Evolutionary conservation across 805 yeast genomes (phyloP).

Genomic region (Grigorovia transvaalensis): DNA sequence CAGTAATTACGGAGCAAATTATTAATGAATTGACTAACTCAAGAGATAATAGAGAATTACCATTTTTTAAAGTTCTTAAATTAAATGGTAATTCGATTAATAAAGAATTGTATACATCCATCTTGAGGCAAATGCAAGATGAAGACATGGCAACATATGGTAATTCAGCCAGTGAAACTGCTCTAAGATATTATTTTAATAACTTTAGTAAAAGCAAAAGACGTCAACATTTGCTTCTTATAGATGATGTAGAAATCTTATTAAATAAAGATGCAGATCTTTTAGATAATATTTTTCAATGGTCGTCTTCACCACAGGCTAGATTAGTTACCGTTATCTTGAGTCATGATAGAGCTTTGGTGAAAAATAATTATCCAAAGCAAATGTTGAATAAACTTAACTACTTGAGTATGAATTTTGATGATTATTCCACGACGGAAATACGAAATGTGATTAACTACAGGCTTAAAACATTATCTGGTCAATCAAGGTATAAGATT

Average conservation of each 20-base stretch:
- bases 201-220: slow-evolving; percentile 25
- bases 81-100: slow-evolving; percentile 80
- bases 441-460: slow-evolving; percentile 61
- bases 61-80: slow-evolving; percentile 61
- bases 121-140: slow-evolving; percentile 68
- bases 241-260: slow-evolving; percentile 89
- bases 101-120: slow-evolving; percentile 61
- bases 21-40: slow-evolving; percentile 50
- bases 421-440: slow-evolving; percentile 76
- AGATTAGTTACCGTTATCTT: slow-evolving; percentile 79
- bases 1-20: slow-evolving; percentile 82
- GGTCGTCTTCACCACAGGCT: slow-evolving; percentile 81
- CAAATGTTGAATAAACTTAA: slow-evolving; percentile 86
- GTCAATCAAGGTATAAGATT: slow-evolving; percentile 21
- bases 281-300: slow-evolving; percentile 89
- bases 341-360: slow-evolving; percentile 93
- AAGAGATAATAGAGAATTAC: slow-evolving; percentile 29
- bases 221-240: slow-evolving; percentile 52
- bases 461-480: slow-evolving; percentile 43
- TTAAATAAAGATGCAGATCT: slow-evolving; percentile 67
- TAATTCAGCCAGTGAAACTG: slow-evolving; percentile 49
- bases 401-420: slow-evolving; percentile 68
- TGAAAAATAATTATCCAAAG: slow-evolving; percentile 77
- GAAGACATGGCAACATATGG: slow-evolving; percentile 33
- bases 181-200: slow-evolving; percentile 60